Percentiles rank a stretch among this genome's conserved stretches.
Evolutionary conservation across 2,329 filamentous ascomycete genomes (phyloP).

Genomic region (Cercospora brassicicola): DNA sequence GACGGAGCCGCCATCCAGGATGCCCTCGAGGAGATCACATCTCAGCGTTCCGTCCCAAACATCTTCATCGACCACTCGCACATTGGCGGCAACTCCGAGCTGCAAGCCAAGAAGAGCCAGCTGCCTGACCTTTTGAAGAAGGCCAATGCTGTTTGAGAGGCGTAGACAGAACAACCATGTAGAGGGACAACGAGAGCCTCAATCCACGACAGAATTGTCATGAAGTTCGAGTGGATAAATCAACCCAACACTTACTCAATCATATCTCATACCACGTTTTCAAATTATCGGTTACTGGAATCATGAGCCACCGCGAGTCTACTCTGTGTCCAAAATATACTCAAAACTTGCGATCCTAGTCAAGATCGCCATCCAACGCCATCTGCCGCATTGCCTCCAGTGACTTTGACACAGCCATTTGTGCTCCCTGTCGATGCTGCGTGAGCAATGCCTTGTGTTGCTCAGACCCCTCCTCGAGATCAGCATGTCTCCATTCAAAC

Average conservation of each 20-base stretch:
- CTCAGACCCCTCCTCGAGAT: slow-evolving; percentile 40
- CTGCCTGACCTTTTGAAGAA: slow-evolving; percentile 65
- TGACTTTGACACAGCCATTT: slow-evolving; percentile 46
- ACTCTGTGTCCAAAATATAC: not conserved
- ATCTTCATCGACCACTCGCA: slow-evolving; percentile 89
- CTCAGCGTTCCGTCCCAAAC: slow-evolving; percentile 90
- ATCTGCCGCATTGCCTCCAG: slow-evolving; percentile 48
- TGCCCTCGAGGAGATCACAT: slow-evolving; percentile 75
- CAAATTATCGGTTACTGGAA: not conserved
- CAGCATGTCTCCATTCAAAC: slow-evolving; percentile 45
- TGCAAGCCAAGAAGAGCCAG: slow-evolving; percentile 66
- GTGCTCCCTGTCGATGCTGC: slow-evolving; percentile 37
- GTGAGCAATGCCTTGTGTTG: slow-evolving; percentile 37
- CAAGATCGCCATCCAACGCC: slow-evolving; percentile 36
- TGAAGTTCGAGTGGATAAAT: not conserved
- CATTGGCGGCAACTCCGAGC: slow-evolving; percentile 93
- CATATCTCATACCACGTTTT: not conserved
- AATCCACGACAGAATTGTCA: not conserved
- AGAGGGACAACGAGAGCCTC: not conserved
- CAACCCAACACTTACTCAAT: not conserved
- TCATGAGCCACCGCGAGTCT: not conserved
- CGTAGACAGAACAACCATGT: not conserved
- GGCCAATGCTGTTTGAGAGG: slow-evolving; percentile 61
- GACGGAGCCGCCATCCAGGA: slow-evolving; percentile 82
- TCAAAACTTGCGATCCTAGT: slow-evolving; percentile 15